phyloP scores from a whole-genome alignment of 805 yeast genomes.

The Vanderwaltozyma verrucispora region DNA sequence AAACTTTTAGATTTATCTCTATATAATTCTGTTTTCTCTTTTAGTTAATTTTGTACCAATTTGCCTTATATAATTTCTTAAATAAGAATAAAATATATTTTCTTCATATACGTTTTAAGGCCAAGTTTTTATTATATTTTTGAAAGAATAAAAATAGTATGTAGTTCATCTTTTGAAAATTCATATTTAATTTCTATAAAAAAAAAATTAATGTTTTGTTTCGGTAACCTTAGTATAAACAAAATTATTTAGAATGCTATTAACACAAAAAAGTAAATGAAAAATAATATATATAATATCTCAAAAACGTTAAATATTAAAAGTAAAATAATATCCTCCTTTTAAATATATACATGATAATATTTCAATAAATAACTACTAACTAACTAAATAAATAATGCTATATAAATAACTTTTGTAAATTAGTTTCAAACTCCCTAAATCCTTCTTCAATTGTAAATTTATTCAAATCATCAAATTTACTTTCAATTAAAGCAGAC shows the following conservation, averaged over 20 bases:
- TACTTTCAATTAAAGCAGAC: constrained; percentile 31
- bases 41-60: constrained; percentile 6
- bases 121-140: not conserved
- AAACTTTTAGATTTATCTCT: not conserved
- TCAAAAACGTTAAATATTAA: too few relatives aligned
- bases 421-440: constrained; percentile 10
- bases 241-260: too few relatives aligned
- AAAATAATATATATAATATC: too few relatives aligned
- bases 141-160: too few relatives aligned
- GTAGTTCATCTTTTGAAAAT: too few relatives aligned
- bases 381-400: not conserved
- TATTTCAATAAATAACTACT: too few relatives aligned
- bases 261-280: too few relatives aligned
- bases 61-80: constrained; percentile 14
- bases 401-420: not conserved
- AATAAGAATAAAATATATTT: constrained; percentile 10
- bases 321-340: too few relatives aligned
- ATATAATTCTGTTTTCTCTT: constrained; percentile 3
- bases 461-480: constrained; percentile 18
- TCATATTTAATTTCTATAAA: too few relatives aligned
- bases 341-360: too few relatives aligned
- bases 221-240: too few relatives aligned
- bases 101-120: constrained; percentile 4
- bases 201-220: too few relatives aligned
- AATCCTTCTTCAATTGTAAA: constrained; percentile 30